A percentile compares a stretch with the other conserved stretches of the same genome.
Evolutionary conservation across 2,329 filamentous ascomycete genomes (phyloP).

Genomic region (Niveomyces coronatus): DNA sequence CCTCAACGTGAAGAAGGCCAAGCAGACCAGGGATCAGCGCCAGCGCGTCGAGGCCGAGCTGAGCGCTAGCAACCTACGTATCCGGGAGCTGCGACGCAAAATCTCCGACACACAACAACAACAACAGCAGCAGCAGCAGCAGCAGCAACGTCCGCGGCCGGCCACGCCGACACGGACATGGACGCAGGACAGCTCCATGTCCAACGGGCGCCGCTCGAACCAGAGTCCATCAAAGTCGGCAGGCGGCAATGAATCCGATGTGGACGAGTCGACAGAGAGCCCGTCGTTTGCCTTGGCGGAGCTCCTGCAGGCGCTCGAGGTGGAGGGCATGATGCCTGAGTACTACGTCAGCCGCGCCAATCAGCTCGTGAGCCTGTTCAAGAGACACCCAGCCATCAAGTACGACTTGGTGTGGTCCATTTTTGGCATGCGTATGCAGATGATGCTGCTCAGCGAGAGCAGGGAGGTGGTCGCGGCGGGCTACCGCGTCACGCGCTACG

Average conservation of each 20-base stretch:
- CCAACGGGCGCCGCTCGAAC: slow-evolving; percentile 44
- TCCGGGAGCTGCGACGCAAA: slow-evolving; percentile 48
- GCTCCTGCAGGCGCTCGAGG: slow-evolving; percentile 79
- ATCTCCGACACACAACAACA: slow-evolving; percentile 49
- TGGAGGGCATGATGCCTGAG: slow-evolving; percentile 78
- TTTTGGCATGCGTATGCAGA: slow-evolving; percentile 87
- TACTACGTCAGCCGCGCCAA: slow-evolving; percentile 94
- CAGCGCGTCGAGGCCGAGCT: slow-evolving; percentile 76
- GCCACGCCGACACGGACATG: slow-evolving; percentile 44
- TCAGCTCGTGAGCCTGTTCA: slow-evolving; percentile 91
- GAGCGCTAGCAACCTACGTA: slow-evolving; percentile 71
- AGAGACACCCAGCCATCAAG: slow-evolving; percentile 82
- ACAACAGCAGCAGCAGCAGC: slow-evolving; percentile 33
- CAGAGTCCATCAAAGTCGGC: slow-evolving; percentile 45
- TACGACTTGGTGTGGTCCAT: slow-evolving; percentile 95
- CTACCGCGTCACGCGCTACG: slow-evolving; percentile 87
- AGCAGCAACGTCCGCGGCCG: slow-evolving; percentile 36
- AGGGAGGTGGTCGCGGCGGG: slow-evolving; percentile 91
- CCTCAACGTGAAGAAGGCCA: slow-evolving; percentile 85
- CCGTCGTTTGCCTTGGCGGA: slow-evolving; percentile 88
- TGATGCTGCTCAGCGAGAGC: slow-evolving; percentile 91
- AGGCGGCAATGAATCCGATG: slow-evolving; percentile 47
- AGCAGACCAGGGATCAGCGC: slow-evolving; percentile 83
- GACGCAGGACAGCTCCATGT: slow-evolving; percentile 34
- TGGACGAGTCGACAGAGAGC: slow-evolving; percentile 66